Evolutionary conservation across 805 yeast species (phyloP).

Genomic region (Candida krabiensis): DNA sequence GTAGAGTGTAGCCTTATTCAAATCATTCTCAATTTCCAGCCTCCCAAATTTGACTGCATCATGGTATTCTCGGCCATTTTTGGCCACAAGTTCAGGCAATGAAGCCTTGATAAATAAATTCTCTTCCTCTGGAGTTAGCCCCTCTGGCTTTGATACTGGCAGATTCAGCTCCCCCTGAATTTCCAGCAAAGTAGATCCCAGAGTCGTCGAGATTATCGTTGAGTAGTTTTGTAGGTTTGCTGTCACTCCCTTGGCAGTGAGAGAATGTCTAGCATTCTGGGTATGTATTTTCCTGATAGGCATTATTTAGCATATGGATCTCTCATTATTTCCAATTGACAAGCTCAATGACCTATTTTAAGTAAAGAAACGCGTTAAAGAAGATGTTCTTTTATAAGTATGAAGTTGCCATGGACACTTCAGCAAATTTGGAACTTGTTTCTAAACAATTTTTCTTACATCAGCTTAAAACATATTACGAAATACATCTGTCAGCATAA

Average conservation of each 20-base stretch:
- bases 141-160: constrained; percentile 37
- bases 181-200: constrained; percentile 62
- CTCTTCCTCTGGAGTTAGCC: constrained; percentile 35
- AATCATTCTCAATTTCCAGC: constrained; percentile 45
- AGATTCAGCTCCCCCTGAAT: constrained; percentile 72
- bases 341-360: too few relatives aligned
- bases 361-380: too few relatives aligned
- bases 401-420: too few relatives aligned
- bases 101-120: constrained; percentile 35
- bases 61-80: constrained; percentile 2
- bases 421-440: too few relatives aligned
- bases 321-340: too few relatives aligned
- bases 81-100: constrained; percentile 14
- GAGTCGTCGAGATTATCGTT: constrained; percentile 46
- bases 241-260: constrained; percentile 2
- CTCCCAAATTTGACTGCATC: constrained; percentile 54
- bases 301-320: too few relatives aligned
- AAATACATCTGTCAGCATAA: too few relatives aligned
- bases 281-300: constrained; percentile 23
- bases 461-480: too few relatives aligned
- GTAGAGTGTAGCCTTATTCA: constrained; percentile 51
- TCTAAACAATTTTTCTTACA: too few relatives aligned
- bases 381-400: too few relatives aligned
- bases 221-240: constrained; percentile 11
- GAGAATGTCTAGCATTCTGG: constrained; percentile 15